Percentiles rank a stretch among this genome's conserved stretches.
Evolutionary conservation across 768 basidiomycete genomes (phyloP).

Genomic region (Collybiopsis confluens): DNA sequence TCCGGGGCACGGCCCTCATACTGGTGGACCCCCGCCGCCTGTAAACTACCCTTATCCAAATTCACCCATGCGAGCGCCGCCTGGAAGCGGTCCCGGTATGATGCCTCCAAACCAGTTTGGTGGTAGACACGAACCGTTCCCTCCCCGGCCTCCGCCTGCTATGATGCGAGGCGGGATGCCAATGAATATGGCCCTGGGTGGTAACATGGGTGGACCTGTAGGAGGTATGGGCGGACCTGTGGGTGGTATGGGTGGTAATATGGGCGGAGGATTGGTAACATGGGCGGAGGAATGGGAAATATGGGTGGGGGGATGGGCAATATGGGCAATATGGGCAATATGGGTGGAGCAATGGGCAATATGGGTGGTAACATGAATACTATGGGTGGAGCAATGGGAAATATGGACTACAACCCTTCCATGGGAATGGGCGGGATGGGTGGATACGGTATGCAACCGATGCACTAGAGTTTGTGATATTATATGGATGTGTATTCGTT

Average conservation of each 20-base stretch:
- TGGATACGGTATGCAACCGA: conserved; percentile 25
- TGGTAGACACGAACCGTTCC: conserved; percentile 19
- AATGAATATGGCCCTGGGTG: conserved; percentile 20
- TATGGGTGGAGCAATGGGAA: not conserved
- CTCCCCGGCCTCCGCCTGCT: conserved; percentile 14
- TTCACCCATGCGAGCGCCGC: conserved; percentile 26
- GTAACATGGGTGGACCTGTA: conserved; percentile 12
- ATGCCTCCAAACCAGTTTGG: conserved; percentile 13
- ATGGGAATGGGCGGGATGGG: conserved; percentile 5
- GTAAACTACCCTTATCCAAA: conserved; percentile 29
- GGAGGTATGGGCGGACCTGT: conserved; percentile 14
- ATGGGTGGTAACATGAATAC: conserved; percentile 21
- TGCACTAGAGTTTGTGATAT: not conserved
- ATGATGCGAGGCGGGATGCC: conserved; percentile 13
- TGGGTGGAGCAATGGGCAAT: conserved; percentile 23
- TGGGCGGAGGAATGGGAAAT: conserved; percentile 25
- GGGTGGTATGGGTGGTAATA: conserved; percentile 25
- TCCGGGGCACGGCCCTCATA: conserved; percentile 24
- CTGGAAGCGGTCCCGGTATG: not conserved
- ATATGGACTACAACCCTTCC: conserved; percentile 18
- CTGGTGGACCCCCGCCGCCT: conserved; percentile 18
- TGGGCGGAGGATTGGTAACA: conserved; percentile 22
- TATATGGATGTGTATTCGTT: too few species aligned
- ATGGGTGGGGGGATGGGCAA: conserved; percentile 19
- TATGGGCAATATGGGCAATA: conserved; percentile 16